Base-by-base conservation (phyloP, 1,284 basidiomycete species). In the Chondrostereum purpureum region DNA sequence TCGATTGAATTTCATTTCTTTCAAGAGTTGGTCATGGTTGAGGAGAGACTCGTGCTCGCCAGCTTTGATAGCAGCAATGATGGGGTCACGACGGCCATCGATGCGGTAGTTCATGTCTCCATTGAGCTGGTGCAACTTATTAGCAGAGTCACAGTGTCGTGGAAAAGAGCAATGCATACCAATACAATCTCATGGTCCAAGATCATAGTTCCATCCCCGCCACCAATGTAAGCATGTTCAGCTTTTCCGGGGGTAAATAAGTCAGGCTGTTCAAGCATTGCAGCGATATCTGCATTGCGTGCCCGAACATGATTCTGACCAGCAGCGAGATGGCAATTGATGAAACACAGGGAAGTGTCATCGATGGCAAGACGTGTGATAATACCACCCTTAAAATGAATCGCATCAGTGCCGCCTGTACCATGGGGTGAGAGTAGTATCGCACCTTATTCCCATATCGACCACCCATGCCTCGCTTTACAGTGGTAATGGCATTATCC, bases 291-390 rank as follows among this genome's bases (percentile, higher is more conserved):
- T 0, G 83, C 81, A 57, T 96, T 97, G 4, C 95, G 75, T 51
- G 87, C 76, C 6, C 87, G 77, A 20, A 89, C 78, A 39, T 89
- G 83, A 50, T 78, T 76, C 59, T 96, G 93, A 1, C 95, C 94
- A 2, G 95, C 94, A 3, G 94, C 95, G 42, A 99, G 73, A 70
- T 99, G 95, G 54, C 91, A 92, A 65, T 99, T 99, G 68, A 97
- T 80, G 58, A 97, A 88, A 60, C 92, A 97, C 19, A 98, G 64
- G 0, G 90, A 93, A 1, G 91, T 87, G 65, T 98, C 92, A 53
- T 93, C 90, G 27, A 98, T 70, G 6, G 92, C 79, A 49, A 97
- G 78, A n/a, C 95, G 80, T 2, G 90, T 77, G 13, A 96, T 78
- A 48, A 98, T 93, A 0, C 88, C 93, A 12, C 95, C 95, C 85